These are phyloP conservation scores for Penicillium paneum DNA, from an alignment of 2,329 filamentous ascomycete species.

Conservation along the genomic window DNA sequence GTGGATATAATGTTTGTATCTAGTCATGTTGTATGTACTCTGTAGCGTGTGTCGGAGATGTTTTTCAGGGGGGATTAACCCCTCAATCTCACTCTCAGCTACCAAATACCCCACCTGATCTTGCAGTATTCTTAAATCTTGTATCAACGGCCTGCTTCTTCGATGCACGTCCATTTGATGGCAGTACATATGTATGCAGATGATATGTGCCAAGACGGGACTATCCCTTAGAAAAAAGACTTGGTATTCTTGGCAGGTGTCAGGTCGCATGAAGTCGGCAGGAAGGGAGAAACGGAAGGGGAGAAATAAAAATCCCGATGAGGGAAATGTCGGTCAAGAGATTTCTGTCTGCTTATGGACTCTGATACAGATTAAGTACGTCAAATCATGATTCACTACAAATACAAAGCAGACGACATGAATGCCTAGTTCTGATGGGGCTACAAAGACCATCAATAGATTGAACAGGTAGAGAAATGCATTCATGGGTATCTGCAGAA, in stretches of 20 bases:
- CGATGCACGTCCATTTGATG: not conserved
- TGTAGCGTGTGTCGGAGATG: not conserved
- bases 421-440: constrained; percentile 22
- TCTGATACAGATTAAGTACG: not conserved
- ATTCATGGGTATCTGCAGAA: constrained; percentile 43
- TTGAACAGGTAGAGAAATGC: constrained; percentile 33
- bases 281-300: no score
- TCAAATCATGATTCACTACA: not conserved
- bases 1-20: not conserved
- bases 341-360: not conserved
- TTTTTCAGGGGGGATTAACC: not conserved
- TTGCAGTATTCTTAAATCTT: not conserved
- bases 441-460: constrained; percentile 13
- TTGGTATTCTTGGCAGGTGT: constrained; percentile 4
- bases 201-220: not conserved
- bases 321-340: not conserved
- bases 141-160: not conserved
- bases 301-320: not conserved
- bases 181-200: not conserved
- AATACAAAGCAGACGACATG: constrained; percentile 19
- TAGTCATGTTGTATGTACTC: not conserved
- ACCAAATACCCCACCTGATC: not conserved
- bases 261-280: not conserved
- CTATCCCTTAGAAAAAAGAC: not conserved
- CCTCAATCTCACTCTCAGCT: no score